Evolutionary conservation across 2,329 filamentous ascomycete species (phyloP).

Genomic region (Exophiala spinifera): DNA sequence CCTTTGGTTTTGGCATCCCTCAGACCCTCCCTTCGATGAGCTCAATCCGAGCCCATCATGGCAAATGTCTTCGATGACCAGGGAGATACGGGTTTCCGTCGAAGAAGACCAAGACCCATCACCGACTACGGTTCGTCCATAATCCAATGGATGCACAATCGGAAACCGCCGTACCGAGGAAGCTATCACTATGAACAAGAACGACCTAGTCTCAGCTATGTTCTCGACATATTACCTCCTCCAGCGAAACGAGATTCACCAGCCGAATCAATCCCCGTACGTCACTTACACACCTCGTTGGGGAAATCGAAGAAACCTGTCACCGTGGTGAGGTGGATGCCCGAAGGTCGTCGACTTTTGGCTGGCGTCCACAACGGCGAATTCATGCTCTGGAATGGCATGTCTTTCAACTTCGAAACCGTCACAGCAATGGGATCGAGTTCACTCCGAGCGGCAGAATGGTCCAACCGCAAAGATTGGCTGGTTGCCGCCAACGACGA

Average conservation of each 20-base stretch:
- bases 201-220: conserved; percentile 82
- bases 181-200: conserved; percentile 72
- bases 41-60: conserved; percentile 9
- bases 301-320: conserved; percentile 98
- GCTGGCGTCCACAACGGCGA: conserved; percentile 95
- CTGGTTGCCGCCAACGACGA: conserved; percentile 92
- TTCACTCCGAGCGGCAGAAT: conserved; percentile 76
- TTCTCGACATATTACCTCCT: conserved; percentile 88
- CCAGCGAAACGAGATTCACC: conserved; percentile 69
- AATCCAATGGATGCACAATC: conserved; percentile 85
- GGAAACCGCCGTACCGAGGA: conserved; percentile 71
- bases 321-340: conserved; percentile 96
- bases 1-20: too few species aligned
- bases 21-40: conserved; percentile 3
- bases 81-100: conserved; percentile 25
- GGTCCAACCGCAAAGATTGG: conserved; percentile 97
- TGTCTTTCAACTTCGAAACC: conserved; percentile 98
- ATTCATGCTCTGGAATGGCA: conserved; percentile 98
- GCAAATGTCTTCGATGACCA: conserved; percentile 24
- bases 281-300: conserved; percentile 93
- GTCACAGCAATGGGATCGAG: conserved; percentile 68
- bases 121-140: conserved; percentile 91
- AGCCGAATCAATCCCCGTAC: conserved; percentile 86
- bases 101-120: conserved; percentile 57
- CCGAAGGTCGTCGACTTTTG: conserved; percentile 84